These are phyloP conservation scores for Claviceps sp. DNA, from an alignment of 2,329 filamentous ascomycete genomes.

Conservation along the genomic window DNA sequence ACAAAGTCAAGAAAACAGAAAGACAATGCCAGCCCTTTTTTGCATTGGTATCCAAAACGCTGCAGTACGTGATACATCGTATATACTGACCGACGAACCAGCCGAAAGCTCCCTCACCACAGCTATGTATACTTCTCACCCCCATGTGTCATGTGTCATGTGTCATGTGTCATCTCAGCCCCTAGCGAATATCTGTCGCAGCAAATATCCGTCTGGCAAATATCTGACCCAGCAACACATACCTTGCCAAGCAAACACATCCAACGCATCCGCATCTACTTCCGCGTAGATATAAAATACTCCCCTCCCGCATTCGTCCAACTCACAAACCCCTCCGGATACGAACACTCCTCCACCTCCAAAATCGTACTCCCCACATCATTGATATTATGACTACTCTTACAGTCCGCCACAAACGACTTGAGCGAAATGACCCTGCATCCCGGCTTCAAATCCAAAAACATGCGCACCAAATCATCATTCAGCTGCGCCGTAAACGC, in stretches of 20 bases:
- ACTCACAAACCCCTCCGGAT: constrained; percentile 65
- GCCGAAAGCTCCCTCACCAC: constrained; percentile 10
- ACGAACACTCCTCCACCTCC: constrained; percentile 51
- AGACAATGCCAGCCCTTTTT: too few species aligned
- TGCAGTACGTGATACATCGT: constrained; percentile 5
- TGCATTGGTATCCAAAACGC: constrained; percentile 7
- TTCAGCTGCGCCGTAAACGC: constrained; percentile 85
- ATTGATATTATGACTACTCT: constrained; percentile 61
- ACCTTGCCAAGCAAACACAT: constrained; percentile 8
- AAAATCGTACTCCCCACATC: constrained; percentile 75
- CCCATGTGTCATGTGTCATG: too few species aligned
- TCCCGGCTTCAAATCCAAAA: constrained; percentile 83
- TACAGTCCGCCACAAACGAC: constrained; percentile 72
- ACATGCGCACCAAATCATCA: constrained; percentile 72
- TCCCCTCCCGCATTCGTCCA: constrained; percentile 78
- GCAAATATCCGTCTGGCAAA: too few species aligned
- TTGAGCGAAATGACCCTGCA: constrained; percentile 85
- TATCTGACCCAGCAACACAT: too few species aligned
- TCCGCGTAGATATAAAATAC: constrained; percentile 81
- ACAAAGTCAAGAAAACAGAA: too few species aligned
- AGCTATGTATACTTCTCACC: too few species aligned
- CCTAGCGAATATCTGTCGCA: too few species aligned
- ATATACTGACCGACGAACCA: constrained; percentile 14
- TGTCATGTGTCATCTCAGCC: too few species aligned
- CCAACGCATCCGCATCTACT: constrained; percentile 21